These are phyloP conservation scores for Jaltomata sinuosa DNA, from an alignment of 257 asterid species.

Conservation along the genomic window DNA sequence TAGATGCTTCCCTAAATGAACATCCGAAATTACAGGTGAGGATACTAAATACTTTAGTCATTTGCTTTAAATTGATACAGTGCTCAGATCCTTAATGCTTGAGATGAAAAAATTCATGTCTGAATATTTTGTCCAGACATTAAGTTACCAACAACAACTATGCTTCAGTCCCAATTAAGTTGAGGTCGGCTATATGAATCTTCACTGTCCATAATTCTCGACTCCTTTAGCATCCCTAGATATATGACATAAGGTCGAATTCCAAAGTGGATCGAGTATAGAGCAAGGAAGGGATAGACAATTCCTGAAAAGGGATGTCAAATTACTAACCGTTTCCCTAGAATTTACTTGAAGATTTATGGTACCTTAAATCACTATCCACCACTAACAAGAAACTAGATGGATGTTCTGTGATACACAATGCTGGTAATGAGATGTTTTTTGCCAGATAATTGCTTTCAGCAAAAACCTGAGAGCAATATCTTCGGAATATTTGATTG, in stretches of 20 bases:
- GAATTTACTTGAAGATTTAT: not conserved
- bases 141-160: not conserved
- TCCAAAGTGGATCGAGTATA: not conserved
- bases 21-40: constrained; percentile 70
- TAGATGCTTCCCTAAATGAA: constrained; percentile 84
- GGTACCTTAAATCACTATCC: not conserved
- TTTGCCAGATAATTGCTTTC: not conserved
- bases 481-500: not conserved
- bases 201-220: not conserved
- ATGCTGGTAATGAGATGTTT: not conserved
- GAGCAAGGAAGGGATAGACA: not conserved
- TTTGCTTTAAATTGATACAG: not conserved
- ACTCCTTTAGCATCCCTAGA: not conserved
- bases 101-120: not conserved
- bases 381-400: not conserved
- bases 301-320: not conserved
- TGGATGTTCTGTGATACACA: not conserved
- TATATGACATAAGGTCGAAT: not conserved
- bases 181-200: not conserved
- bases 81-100: not conserved
- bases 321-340: not conserved
- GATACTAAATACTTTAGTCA: not conserved
- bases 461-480: not conserved
- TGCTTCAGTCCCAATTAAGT: not conserved
- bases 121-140: not conserved